These are phyloP conservation scores for Metarhizium anisopliae DNA, from an alignment of 2,329 filamentous ascomycete species.

Conservation along the genomic window DNA sequence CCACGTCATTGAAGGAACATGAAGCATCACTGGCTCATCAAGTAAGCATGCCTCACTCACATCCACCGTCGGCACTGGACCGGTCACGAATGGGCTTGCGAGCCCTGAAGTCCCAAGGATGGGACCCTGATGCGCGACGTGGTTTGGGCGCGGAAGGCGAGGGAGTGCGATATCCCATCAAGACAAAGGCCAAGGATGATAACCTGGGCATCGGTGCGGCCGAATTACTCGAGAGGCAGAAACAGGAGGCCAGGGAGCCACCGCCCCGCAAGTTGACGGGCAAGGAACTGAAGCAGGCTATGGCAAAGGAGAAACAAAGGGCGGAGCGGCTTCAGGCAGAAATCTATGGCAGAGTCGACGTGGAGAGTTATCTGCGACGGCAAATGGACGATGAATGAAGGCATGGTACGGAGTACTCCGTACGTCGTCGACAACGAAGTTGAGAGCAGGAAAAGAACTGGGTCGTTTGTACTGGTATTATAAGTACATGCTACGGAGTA, in stretches of 20 bases:
- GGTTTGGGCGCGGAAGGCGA: conserved; percentile 65
- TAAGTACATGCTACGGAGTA: no score
- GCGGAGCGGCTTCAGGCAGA: conserved; percentile 56
- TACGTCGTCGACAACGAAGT: no score
- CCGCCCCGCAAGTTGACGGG: conserved; percentile 47
- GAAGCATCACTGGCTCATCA: conserved; percentile 62
- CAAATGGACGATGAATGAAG: conserved; percentile 11
- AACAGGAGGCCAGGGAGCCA: conserved; percentile 37
- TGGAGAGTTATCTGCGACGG: conserved; percentile 62
- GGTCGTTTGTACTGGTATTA: no score
- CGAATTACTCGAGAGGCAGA: conserved; percentile 16
- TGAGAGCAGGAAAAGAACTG: no score
- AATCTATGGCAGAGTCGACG: conserved; percentile 67
- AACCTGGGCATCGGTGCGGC: conserved; percentile 62
- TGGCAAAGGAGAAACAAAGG: conserved; percentile 42
- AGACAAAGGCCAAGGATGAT: conserved; percentile 61
- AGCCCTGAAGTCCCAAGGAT: conserved; percentile 58
- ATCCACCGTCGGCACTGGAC: conserved; percentile 64
- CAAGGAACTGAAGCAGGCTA: conserved; percentile 40
- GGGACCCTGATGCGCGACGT: conserved; percentile 62
- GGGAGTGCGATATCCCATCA: conserved; percentile 70
- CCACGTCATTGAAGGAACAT: conserved; percentile 32
- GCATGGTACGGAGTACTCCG: neutral
- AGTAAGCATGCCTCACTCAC: conserved; percentile 57
- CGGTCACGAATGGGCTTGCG: conserved; percentile 60